phyloP scores from a whole-genome alignment of 345 rosid genomes.

The Mercurialis annua region DNA sequence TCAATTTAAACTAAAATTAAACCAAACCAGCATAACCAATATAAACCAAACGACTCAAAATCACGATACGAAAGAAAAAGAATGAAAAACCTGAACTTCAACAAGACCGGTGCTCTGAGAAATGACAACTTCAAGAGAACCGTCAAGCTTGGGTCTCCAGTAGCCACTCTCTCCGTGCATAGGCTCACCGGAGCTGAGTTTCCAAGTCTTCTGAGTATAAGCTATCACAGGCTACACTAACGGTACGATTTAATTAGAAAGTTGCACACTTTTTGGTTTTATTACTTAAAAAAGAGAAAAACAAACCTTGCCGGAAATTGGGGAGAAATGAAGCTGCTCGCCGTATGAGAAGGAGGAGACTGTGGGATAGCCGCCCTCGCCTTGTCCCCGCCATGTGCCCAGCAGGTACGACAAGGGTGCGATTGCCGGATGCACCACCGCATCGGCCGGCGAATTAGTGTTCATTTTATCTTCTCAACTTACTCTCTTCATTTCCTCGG shows the following conservation, averaged over 20 bases:
- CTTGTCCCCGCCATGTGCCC: conserved; percentile 80
- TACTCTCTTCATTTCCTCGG: too few species aligned
- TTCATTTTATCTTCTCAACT: not conserved
- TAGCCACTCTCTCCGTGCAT: conserved; percentile 80
- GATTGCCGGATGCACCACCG: conserved; percentile 47
- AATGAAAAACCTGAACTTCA: conserved; percentile 47
- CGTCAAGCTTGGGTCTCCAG: conserved; percentile 68
- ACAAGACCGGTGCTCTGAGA: conserved; percentile 78
- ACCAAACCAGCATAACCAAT: not conserved
- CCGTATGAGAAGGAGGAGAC: conserved; percentile 56
- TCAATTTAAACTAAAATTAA: not conserved
- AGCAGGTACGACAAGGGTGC: conserved; percentile 54
- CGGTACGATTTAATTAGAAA: not conserved
- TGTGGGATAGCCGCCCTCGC: conserved; percentile 64
- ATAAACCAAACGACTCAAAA: not conserved
- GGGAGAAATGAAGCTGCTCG: conserved; percentile 61
- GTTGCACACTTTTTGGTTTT: too few species aligned
- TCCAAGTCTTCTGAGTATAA: conserved; percentile 73
- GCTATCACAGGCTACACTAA: conserved; percentile 52
- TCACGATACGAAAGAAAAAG: not conserved
- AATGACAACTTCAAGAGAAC: conserved; percentile 60
- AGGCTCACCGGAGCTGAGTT: conserved; percentile 52
- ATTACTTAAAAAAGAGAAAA: not conserved
- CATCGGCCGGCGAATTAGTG: not conserved
- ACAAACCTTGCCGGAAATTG: conserved; percentile 48